Percentiles rank a stretch among this genome's conserved stretches.
phyloP scores from a whole-genome alignment of 257 asterid species.

The Nyctanthes arbortristis region DNA sequence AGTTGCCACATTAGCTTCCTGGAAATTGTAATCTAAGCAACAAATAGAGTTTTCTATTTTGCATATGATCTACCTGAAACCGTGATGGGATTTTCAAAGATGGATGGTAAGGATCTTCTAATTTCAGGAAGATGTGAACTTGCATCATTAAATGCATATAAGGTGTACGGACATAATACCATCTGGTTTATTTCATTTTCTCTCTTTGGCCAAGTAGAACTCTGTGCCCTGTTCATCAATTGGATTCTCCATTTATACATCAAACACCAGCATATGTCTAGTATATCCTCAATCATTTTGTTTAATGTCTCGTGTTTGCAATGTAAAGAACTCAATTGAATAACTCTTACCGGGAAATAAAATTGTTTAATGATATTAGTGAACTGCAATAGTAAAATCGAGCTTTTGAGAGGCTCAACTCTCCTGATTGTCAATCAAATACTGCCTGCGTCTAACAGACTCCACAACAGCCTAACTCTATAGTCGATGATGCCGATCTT shows the following conservation, averaged over 20 bases:
- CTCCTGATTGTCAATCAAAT: too few relatives aligned
- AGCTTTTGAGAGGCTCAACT: too few relatives aligned
- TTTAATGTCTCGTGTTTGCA: too few relatives aligned
- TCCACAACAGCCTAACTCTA: too few relatives aligned
- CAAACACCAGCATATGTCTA: not conserved
- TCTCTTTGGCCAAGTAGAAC: slow-evolving; percentile 1
- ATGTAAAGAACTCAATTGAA: too few relatives aligned
- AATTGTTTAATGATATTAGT: too few relatives aligned
- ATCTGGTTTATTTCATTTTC: not conserved
- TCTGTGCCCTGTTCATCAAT: not conserved
- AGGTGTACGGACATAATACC: not conserved
- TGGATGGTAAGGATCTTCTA: slow-evolving; percentile 1
- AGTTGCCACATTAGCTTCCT: slow-evolving; percentile 8
- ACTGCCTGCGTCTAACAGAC: too few relatives aligned
- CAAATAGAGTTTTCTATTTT: slow-evolving; percentile 9
- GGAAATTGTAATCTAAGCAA: slow-evolving; percentile 18
- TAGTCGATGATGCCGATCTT: too few relatives aligned
- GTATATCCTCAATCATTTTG: too few relatives aligned
- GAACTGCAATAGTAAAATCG: too few relatives aligned
- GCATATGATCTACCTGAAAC: not conserved
- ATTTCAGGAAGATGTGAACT: slow-evolving; percentile 5
- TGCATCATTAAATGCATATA: not conserved
- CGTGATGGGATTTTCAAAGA: slow-evolving; percentile 6
- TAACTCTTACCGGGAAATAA: too few relatives aligned
- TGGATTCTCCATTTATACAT: not conserved